Evolutionary conservation across 805 yeast species (phyloP).

Genomic region (Monosporozyma solicola): DNA sequence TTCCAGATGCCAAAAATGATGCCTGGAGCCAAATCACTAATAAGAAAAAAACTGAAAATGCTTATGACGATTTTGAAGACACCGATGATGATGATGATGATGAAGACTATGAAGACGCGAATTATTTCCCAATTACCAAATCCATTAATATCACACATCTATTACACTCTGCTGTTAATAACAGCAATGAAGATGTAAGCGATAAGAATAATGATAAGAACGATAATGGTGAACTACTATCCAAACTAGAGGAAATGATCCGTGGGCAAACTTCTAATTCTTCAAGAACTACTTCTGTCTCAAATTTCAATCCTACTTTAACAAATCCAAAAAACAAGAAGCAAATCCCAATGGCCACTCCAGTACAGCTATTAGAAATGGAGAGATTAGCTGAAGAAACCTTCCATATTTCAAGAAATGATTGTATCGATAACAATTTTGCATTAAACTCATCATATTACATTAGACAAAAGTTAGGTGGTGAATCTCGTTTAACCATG

Average conservation of each 20-base stretch:
- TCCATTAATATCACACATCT: conserved; percentile 31
- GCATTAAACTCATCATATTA: conserved; percentile 57
- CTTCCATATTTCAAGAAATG: conserved; percentile 46
- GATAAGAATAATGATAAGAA: conserved; percentile 4
- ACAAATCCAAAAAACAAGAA: conserved; percentile 16
- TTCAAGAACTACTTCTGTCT: conserved; percentile 11
- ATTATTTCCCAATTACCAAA: conserved; percentile 27
- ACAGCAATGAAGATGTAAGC: conserved; percentile 5
- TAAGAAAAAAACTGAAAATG: conserved; percentile 2
- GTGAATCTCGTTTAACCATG: conserved; percentile 51
- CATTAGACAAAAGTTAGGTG: conserved; percentile 58
- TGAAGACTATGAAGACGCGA: conserved; percentile 11
- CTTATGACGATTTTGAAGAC: conserved; percentile 1
- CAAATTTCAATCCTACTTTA: conserved; percentile 8
- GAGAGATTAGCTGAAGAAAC: conserved; percentile 51
- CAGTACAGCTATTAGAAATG: conserved; percentile 70
- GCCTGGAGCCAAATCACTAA: conserved; percentile 41
- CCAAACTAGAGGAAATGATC: conserved; percentile 18
- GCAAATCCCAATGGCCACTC: conserved; percentile 53
- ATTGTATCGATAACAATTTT: conserved; percentile 37
- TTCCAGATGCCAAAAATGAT: conserved; percentile 38
- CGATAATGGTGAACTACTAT: conserved; percentile 5
- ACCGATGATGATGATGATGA: conserved; percentile 5
- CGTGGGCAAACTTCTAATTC: conserved; percentile 11
- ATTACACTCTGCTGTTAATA: conserved; percentile 21